phyloP scores from a whole-genome alignment of 2,329 filamentous ascomycete species.

The Exophiala lecanii-corni region DNA sequence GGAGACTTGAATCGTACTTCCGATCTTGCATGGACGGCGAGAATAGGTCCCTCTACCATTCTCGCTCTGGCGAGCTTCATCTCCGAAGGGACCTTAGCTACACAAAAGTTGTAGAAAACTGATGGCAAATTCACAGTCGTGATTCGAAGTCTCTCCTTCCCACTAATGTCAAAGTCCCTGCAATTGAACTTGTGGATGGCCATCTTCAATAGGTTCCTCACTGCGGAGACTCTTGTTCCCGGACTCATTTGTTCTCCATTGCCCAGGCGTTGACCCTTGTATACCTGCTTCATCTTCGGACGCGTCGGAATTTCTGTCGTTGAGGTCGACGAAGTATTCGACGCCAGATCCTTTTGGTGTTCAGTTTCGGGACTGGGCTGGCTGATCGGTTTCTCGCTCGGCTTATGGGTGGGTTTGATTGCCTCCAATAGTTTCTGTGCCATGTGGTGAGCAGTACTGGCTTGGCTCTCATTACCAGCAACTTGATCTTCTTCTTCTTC shows the following conservation, averaged over 20 bases:
- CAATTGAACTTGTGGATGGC: slow-evolving; percentile 55
- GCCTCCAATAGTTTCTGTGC: not conserved
- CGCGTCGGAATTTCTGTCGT: slow-evolving; percentile 16
- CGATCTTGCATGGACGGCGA: slow-evolving; percentile 51
- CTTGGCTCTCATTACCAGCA: not conserved
- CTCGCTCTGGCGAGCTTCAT: slow-evolving; percentile 49
- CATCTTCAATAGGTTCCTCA: slow-evolving; percentile 55
- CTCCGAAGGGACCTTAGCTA: slow-evolving; percentile 51
- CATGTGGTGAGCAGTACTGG: not conserved
- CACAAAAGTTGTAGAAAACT: slow-evolving; percentile 52
- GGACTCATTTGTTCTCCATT: slow-evolving; percentile 57
- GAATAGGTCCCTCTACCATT: slow-evolving; percentile 54
- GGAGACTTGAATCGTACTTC: slow-evolving; percentile 50
- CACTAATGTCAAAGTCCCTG: slow-evolving; percentile 43
- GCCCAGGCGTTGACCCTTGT: slow-evolving; percentile 56
- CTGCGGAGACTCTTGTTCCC: slow-evolving; percentile 51
- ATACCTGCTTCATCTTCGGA: slow-evolving; percentile 31
- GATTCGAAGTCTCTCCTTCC: slow-evolving; percentile 42
- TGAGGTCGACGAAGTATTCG: slow-evolving; percentile 13
- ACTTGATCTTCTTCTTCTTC: slow-evolving; percentile 10
- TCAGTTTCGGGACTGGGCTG: not conserved
- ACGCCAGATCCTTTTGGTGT: slow-evolving; percentile 12
- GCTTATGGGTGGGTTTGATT: not conserved
- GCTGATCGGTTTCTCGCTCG: not conserved
- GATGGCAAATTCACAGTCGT: slow-evolving; percentile 46